A percentile compares a stretch with the other conserved stretches of the same genome.
phyloP scores from a whole-genome alignment of 2,329 filamentous ascomycete species.

The Aspergillus pseudonomiae region DNA sequence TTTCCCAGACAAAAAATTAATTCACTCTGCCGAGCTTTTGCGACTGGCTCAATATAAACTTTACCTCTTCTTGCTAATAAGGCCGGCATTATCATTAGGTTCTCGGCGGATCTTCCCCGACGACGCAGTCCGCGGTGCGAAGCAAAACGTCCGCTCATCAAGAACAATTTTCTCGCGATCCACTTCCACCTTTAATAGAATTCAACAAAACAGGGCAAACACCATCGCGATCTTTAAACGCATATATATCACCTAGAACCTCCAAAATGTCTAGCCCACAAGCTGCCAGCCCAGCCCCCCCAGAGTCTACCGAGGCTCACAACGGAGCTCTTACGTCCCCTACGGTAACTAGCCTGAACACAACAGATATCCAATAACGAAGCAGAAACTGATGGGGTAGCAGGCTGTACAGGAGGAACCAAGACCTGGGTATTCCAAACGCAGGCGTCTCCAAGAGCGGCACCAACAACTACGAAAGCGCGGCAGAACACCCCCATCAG shows the following conservation, averaged over 20 bases:
- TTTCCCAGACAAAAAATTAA: neutral
- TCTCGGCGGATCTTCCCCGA: neutral
- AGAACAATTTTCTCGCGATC: neutral
- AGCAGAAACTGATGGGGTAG: conserved; percentile 33
- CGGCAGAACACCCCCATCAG: conserved; percentile 41
- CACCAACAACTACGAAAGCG: conserved; percentile 41
- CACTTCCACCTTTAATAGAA: neutral
- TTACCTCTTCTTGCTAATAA: neutral
- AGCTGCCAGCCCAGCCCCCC: neutral
- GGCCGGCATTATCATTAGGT: neutral
- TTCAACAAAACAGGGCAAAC: too few species aligned
- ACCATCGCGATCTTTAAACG: neutral
- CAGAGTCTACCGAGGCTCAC: neutral
- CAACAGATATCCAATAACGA: conserved; percentile 17
- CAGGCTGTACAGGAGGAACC: conserved; percentile 18
- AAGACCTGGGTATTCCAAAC: conserved; percentile 32
- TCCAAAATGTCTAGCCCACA: neutral
- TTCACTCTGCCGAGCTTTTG: neutral
- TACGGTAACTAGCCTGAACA: neutral
- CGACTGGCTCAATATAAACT: neutral
- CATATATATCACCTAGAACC: neutral
- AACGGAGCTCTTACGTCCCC: neutral
- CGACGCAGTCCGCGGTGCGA: neutral
- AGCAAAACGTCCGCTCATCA: neutral
- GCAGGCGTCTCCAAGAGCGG: conserved; percentile 44